Evolutionary conservation across 805 yeast genomes (phyloP).

Genomic region (Metschnikowia orientalis): DNA sequence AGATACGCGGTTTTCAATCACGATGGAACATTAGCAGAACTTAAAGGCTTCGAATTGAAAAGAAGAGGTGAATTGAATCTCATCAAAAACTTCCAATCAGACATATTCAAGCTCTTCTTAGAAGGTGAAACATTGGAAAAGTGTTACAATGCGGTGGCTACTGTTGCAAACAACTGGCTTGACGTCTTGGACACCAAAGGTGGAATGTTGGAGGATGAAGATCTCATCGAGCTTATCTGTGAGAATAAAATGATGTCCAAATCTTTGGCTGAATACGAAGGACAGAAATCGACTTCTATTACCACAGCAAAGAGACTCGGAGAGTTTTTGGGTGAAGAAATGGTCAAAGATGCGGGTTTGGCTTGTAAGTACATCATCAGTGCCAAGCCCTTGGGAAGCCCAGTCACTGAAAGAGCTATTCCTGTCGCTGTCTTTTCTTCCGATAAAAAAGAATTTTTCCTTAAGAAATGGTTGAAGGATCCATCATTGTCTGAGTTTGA

Average conservation of each 20-base stretch:
- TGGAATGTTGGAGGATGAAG: constrained; percentile 83
- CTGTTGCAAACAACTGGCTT: constrained; percentile 92
- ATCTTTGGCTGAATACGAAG: constrained; percentile 80
- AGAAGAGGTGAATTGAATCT: constrained; percentile 94
- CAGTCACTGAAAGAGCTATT: constrained; percentile 92
- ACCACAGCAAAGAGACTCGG: constrained; percentile 93
- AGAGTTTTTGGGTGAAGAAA: constrained; percentile 91
- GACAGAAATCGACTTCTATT: constrained; percentile 89
- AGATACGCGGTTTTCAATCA: constrained; percentile 95
- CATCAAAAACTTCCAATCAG: constrained; percentile 92
- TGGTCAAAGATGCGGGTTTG: constrained; percentile 94
- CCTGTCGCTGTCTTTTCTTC: constrained; percentile 96
- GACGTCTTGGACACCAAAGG: constrained; percentile 91
- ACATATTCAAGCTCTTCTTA: constrained; percentile 84
- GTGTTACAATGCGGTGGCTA: constrained; percentile 87
- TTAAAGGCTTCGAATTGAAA: constrained; percentile 94
- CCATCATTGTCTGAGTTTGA: constrained; percentile 74
- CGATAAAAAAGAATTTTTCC: constrained; percentile 70
- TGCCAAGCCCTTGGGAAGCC: constrained; percentile 73
- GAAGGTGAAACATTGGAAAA: constrained; percentile 75
- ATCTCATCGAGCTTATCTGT: constrained; percentile 88
- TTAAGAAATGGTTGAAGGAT: constrained; percentile 85
- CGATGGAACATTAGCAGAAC: constrained; percentile 90
- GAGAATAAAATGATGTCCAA: constrained; percentile 96
- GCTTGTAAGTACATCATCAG: constrained; percentile 94